These are phyloP conservation scores for Mucor sp. DNA, from an alignment of 371 early-diverging fungal species.

Conservation along the genomic window DNA sequence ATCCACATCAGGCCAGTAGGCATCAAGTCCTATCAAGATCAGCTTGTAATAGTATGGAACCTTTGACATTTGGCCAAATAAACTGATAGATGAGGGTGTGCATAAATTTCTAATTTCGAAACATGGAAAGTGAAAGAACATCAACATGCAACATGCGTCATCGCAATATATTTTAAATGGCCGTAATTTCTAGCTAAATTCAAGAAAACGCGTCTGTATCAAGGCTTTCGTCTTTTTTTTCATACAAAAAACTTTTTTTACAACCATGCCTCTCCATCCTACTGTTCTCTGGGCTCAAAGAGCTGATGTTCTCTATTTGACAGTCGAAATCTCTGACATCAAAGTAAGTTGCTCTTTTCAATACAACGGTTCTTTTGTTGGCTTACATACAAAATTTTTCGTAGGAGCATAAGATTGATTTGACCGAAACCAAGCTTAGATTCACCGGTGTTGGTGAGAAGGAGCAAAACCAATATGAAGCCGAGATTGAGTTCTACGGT, in stretches of 20 bases:
- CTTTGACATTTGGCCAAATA: too few species aligned
- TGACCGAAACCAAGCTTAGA: constrained; percentile 52
- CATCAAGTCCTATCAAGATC: too few species aligned
- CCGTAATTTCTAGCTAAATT: neutral
- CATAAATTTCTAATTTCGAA: neutral
- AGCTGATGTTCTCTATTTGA: constrained; percentile 79
- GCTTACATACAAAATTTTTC: neutral
- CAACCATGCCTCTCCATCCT: constrained; percentile 56
- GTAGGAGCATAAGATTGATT: constrained; percentile 24
- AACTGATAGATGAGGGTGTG: neutral
- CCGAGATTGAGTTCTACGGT: constrained; percentile 75
- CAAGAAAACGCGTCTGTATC: neutral
- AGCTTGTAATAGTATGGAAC: too few species aligned
- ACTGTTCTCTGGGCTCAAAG: constrained; percentile 95
- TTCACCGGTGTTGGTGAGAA: constrained; percentile 66
- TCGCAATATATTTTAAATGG: neutral
- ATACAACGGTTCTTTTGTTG: neutral
- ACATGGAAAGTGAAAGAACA: neutral
- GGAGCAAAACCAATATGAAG: constrained; percentile 72
- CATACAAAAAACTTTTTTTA: neutral
- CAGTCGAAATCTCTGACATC: constrained; percentile 82
- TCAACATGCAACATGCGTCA: neutral
- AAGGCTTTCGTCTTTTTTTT: neutral
- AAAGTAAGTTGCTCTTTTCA: constrained; percentile 31
- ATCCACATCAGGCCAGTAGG: too few species aligned